Evolutionary conservation across 352 stramenopile species (phyloP).

Genomic region (Hyaloperonospora brassicae): DNA sequence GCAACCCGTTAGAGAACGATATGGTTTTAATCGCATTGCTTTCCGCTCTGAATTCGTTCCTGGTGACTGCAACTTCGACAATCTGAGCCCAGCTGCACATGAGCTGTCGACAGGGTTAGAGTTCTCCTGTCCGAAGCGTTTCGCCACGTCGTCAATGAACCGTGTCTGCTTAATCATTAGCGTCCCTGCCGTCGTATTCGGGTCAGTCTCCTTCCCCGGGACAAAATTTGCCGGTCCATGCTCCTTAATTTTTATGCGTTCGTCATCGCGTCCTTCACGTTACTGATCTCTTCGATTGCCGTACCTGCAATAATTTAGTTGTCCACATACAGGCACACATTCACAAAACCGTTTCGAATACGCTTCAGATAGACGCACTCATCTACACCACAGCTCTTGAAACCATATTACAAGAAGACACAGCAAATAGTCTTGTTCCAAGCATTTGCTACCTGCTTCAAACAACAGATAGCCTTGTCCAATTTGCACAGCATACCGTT

Average conservation of each 20-base stretch:
- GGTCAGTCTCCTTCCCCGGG: constrained; percentile 17
- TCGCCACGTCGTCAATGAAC: constrained; percentile 13
- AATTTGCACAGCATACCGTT: too few relatives aligned
- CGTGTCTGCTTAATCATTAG: constrained; percentile 16
- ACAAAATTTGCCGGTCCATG: constrained; percentile 14
- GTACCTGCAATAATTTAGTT: too few relatives aligned
- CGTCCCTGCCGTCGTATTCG: constrained; percentile 1
- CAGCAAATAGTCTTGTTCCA: too few relatives aligned
- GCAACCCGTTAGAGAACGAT: constrained; percentile 10
- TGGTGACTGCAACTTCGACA: not conserved
- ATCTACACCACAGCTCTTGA: too few relatives aligned
- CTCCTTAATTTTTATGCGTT: constrained; percentile 18
- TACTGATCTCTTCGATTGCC: too few relatives aligned
- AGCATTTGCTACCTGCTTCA: too few relatives aligned
- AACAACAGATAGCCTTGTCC: too few relatives aligned
- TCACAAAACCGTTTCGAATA: too few relatives aligned
- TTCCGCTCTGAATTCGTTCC: constrained; percentile 1
- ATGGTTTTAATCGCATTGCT: constrained; percentile 6
- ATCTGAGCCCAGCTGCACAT: not conserved
- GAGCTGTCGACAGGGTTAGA: constrained; percentile 7
- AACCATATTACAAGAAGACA: too few relatives aligned
- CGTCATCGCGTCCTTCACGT: constrained; percentile 3
- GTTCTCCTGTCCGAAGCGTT: constrained; percentile 14
- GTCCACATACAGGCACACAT: too few relatives aligned
- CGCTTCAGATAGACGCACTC: too few relatives aligned